Conservation (phyloP, 2,329 filamentous ascomycete genomes). For the Sphaerostilbella broomeana region DNA sequence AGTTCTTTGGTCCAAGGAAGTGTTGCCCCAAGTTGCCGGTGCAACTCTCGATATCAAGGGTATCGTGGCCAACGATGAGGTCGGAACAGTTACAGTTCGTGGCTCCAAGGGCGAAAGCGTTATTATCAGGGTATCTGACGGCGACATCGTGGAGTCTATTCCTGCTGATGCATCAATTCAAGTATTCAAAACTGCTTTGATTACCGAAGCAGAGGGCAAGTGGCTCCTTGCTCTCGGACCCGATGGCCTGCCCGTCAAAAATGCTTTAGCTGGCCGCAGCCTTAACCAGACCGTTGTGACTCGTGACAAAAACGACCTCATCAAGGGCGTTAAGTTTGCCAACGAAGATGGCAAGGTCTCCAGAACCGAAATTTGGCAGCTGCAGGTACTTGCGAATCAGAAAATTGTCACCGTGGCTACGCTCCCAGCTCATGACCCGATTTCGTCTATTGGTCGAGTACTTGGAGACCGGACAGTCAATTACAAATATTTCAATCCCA, state of each 20-base stretch:
- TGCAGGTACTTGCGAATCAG: slow-evolving; percentile 59
- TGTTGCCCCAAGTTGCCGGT: slow-evolving; percentile 48
- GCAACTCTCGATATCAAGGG: slow-evolving; percentile 61
- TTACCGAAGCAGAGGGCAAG: slow-evolving; percentile 46
- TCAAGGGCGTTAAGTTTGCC: slow-evolving; percentile 51
- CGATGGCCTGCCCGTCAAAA: slow-evolving; percentile 40
- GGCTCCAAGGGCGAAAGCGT: slow-evolving; percentile 56
- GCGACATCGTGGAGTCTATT: slow-evolving; percentile 41
- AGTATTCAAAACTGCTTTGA: slow-evolving; percentile 39
- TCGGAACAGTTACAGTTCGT: slow-evolving; percentile 51
- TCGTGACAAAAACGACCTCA: slow-evolving; percentile 39
- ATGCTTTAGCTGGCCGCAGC: slow-evolving; percentile 38
- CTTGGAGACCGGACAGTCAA: slow-evolving; percentile 86
- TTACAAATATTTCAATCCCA: slow-evolving; percentile 95
- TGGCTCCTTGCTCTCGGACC: slow-evolving; percentile 48
- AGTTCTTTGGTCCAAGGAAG: slow-evolving; percentile 68
- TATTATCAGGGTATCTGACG: slow-evolving; percentile 46
- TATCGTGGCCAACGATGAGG: slow-evolving; percentile 54
- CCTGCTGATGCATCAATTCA: slow-evolving; percentile 7
- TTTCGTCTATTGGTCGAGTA: slow-evolving; percentile 92
- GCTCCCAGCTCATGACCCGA: slow-evolving; percentile 69
- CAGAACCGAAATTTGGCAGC: slow-evolving; percentile 61
- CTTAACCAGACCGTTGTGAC: slow-evolving; percentile 51
- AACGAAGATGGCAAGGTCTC: slow-evolving; percentile 34
- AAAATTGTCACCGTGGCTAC: slow-evolving; percentile 62